These are phyloP conservation scores for Plasmodium blacklocki DNA, from an alignment of 169 alveolate genomes.

Conservation along the genomic window DNA sequence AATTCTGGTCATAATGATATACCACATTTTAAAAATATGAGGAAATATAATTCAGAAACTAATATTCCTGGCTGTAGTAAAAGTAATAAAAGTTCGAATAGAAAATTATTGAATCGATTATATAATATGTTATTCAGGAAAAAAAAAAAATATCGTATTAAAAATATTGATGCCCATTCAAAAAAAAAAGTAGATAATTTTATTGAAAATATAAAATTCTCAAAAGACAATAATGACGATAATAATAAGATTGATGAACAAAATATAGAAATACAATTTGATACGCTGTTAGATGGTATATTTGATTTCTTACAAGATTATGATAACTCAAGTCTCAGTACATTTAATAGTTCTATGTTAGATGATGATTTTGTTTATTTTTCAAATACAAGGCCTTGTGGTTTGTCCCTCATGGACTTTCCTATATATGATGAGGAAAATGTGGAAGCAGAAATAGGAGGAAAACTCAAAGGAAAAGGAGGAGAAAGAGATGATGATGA, in stretches of 20 bases:
- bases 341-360: no score
- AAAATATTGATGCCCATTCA: not conserved
- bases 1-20: not conserved
- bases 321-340: no score
- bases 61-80: not conserved
- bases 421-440: no score
- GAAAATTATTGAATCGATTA: slow-evolving; percentile 1
- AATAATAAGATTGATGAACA: not conserved
- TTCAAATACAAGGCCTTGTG: no score
- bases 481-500: not conserved
- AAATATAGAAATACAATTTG: slow-evolving; percentile 8
- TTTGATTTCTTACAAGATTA: slow-evolving; percentile 5
- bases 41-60: slow-evolving; percentile 12
- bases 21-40: not conserved
- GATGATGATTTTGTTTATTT: no score
- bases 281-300: slow-evolving; percentile 2
- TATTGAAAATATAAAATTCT: slow-evolving; percentile 12
- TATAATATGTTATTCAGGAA: slow-evolving; percentile 2
- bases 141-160: slow-evolving; percentile 24
- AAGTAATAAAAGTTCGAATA: not conserved
- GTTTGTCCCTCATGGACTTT: no score
- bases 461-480: not conserved
- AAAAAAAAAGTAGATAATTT: slow-evolving; percentile 14
- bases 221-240: not conserved
- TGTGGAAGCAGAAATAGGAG: not conserved